These are phyloP conservation scores for Xylaria sp. DNA, from an alignment of 2,329 filamentous ascomycete species.

Conservation along the genomic window DNA sequence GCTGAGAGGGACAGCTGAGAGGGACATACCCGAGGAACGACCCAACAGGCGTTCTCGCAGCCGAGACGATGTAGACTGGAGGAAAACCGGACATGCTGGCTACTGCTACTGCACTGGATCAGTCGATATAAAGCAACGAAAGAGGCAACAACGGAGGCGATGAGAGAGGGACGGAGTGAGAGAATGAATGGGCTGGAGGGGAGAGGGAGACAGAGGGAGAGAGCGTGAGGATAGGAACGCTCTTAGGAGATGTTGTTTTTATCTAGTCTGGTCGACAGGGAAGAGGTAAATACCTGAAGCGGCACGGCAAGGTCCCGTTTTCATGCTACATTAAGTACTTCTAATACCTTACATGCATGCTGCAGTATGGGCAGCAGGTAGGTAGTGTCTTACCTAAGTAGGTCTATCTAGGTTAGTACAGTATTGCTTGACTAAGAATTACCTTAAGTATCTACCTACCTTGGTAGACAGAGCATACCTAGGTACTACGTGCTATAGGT, in stretches of 20 bases:
- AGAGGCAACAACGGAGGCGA: neutral
- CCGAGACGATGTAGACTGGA: constrained; percentile 94
- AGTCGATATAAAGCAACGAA: neutral
- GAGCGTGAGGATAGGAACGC: neutral
- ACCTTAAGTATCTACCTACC: no score
- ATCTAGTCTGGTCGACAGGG: neutral
- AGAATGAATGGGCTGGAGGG: no score
- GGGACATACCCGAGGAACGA: constrained; percentile 88
- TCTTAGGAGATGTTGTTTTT: constrained; percentile 7
- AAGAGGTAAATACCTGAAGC: neutral
- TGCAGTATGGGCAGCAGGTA: no score
- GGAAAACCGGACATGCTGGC: constrained; percentile 76
- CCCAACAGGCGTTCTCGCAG: constrained; percentile 86
- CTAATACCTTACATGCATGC: no score
- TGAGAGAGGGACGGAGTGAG: neutral
- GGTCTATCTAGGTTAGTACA: no score
- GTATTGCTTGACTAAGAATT: constrained; percentile 1
- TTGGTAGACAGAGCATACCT: constrained; percentile 13
- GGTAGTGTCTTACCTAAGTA: no score
- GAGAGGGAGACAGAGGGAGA: neutral
- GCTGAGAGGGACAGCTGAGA: neutral
- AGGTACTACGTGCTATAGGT: no score
- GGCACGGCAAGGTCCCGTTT: constrained; percentile 3
- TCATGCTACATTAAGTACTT: neutral
- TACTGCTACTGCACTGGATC: neutral